Percentiles rank a stretch among this genome's conserved stretches.
Evolutionary conservation across 305 asterid species (phyloP).

Genomic region (Plantago coronopus): DNA sequence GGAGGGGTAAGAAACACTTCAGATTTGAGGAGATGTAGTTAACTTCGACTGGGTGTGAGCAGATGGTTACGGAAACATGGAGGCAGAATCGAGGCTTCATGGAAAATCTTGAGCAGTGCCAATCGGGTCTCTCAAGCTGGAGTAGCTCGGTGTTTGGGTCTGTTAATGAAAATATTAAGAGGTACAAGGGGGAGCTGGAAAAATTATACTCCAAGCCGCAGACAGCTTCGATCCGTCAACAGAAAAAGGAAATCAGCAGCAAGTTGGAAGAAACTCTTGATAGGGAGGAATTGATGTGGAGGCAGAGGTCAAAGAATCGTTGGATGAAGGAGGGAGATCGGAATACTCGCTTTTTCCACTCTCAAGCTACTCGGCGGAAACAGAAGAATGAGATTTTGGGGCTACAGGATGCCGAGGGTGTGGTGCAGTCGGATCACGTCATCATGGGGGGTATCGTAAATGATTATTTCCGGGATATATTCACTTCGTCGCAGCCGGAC

Average conservation of each 20-base stretch:
- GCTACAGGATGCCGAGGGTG: neutral
- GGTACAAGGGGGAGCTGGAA: neutral
- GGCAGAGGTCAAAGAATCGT: neutral
- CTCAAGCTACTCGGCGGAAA: neutral
- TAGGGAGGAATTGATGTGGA: neutral
- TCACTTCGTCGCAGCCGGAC: neutral
- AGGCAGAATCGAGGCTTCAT: neutral
- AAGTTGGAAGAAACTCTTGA: neutral
- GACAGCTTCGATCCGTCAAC: neutral
- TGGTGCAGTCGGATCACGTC: neutral
- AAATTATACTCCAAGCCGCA: neutral
- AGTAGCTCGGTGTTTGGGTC: neutral
- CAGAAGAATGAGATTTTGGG: neutral
- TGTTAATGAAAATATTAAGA: neutral
- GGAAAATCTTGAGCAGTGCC: neutral
- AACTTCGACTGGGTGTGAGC: neutral
- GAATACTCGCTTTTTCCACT: too few relatives aligned
- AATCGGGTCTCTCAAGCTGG: too few relatives aligned
- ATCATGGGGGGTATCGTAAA: neutral
- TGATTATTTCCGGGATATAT: neutral
- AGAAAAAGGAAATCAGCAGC: neutral
- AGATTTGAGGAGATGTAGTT: neutral
- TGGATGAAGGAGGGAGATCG: neutral
- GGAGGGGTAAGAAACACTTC: neutral
- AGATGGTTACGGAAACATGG: neutral